Evolutionary conservation across 306 rosid genomes (phyloP), one percentile per base, ranked within the genome.

Genomic region (Sphenostylis stenocarpa): DNA sequence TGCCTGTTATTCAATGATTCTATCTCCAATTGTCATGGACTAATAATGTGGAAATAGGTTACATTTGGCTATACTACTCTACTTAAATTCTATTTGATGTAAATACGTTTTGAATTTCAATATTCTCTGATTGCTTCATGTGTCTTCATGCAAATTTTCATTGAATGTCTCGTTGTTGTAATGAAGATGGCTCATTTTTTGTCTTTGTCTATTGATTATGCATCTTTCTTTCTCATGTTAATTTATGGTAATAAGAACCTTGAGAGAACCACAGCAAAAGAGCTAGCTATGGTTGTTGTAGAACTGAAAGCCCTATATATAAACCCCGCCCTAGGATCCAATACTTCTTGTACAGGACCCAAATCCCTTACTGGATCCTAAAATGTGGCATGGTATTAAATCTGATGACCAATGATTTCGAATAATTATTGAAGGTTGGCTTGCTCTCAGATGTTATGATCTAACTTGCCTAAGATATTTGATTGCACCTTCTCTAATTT

Each of bases 151-250:
- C 20, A 13, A 53, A 61, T 7, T 62, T 36, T n/a, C 51, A 26
- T 26, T 28, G 38, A 62, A 28, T 33, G 16, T 51, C 39, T 70
- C 51, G 21, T 56, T 57, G 26, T 47, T 34, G 21, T 7, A 16
- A 69, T 26, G 33, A 3, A 15, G 33, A 51, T 20, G 10, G 74
- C 17, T 47, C 24, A 2, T 73, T 60, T 24, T 20, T 44, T 28
- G 45, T 63, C 24, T 64, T 20, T 72, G 19, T 78, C 34, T 29
- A 33, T 70, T 58, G 49, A 55, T 34, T 83, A 7, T 85, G 76
- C 72, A 86, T 71, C 36, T 34, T 51, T 77, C 61, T 45, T 44
- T 62, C 56, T 31, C 14, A 20, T 75, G 6, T 36, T 62, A 15
- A 26, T 81, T 77, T 44, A 33, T 48, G 41, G 39, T 58, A 5